Evolutionary conservation across 306 rosid genomes (phyloP).

Genomic region (Cucurbita moschata): DNA sequence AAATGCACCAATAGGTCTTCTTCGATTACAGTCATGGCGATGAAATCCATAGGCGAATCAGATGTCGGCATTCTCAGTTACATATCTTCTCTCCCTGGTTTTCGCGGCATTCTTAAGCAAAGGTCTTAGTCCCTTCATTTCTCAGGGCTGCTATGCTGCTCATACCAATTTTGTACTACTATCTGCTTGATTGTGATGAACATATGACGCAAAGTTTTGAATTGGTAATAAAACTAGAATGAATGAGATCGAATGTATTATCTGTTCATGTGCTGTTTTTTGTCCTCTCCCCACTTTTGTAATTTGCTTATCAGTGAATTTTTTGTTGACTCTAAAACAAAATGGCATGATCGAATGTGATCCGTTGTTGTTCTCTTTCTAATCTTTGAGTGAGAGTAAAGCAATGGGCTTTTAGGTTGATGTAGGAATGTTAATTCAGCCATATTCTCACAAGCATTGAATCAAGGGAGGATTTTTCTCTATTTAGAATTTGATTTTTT

Average conservation of each 20-base stretch:
- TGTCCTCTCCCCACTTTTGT: not conserved
- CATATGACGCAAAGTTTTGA: not conserved
- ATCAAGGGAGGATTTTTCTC: not conserved
- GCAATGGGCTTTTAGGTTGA: not conserved
- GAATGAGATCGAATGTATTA: not conserved
- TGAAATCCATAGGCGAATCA: slow-evolving; percentile 44
- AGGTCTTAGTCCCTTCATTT: slow-evolving; percentile 25
- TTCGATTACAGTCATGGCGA: slow-evolving; percentile 12
- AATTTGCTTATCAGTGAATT: not conserved
- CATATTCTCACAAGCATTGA: not conserved
- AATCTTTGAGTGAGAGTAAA: not conserved
- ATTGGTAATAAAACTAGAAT: not conserved
- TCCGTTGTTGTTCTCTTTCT: not conserved
- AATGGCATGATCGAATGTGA: not conserved
- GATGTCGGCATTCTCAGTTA: slow-evolving; percentile 75
- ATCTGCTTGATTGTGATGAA: not conserved
- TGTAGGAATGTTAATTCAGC: not conserved
- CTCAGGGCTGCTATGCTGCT: not conserved
- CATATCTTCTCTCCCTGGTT: slow-evolving; percentile 78
- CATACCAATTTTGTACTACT: not conserved
- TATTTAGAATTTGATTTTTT: not conserved
- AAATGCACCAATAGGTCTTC: not conserved
- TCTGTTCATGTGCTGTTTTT: not conserved
- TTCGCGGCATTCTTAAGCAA: slow-evolving; percentile 79
- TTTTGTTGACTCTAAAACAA: not conserved